phyloP scores from a whole-genome alignment of 2,329 filamentous ascomycete species.

The Cladosporium sphaerospermum region DNA sequence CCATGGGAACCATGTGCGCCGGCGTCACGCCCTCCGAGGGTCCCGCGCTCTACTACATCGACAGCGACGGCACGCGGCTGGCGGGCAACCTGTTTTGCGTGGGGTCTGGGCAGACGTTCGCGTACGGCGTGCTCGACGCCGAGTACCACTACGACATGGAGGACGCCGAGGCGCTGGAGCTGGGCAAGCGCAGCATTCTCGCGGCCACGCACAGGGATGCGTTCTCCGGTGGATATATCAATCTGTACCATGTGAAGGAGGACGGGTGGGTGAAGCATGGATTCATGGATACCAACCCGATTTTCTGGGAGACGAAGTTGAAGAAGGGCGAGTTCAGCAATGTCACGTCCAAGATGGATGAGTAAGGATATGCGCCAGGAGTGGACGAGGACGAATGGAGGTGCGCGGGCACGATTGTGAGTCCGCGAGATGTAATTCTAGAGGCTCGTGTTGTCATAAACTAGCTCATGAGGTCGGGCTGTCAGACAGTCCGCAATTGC shows the following conservation, averaged over 20 bases:
- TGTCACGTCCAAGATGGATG: conserved; percentile 66
- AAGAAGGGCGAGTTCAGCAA: conserved; percentile 98
- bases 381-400: not conserved
- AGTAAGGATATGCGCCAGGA: not conserved
- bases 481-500: conserved; percentile 1
- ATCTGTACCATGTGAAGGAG: conserved; percentile 98
- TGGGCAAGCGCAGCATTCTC: conserved; percentile 86
- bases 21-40: conserved; percentile 94
- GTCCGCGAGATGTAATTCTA: conserved; percentile 7
- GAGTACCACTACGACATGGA: conserved; percentile 87
- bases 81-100: conserved; percentile 97
- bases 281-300: conserved; percentile 95
- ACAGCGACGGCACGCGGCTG: conserved; percentile 89
- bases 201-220: conserved; percentile 95
- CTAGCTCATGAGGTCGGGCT: conserved; percentile 3
- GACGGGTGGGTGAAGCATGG: conserved; percentile 98
- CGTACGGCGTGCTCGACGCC: conserved; percentile 94
- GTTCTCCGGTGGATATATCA: conserved; percentile 98
- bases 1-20: conserved; percentile 99
- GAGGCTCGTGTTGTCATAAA: conserved; percentile 1
- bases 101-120: conserved; percentile 95
- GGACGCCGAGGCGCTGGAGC: conserved; percentile 81
- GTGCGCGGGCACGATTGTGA: not conserved
- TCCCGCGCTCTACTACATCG: conserved; percentile 97
- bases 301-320: conserved; percentile 99